phyloP scores from a whole-genome alignment of 2,329 filamentous ascomycete species.

The Arthrobotrys pseudoclavata region DNA sequence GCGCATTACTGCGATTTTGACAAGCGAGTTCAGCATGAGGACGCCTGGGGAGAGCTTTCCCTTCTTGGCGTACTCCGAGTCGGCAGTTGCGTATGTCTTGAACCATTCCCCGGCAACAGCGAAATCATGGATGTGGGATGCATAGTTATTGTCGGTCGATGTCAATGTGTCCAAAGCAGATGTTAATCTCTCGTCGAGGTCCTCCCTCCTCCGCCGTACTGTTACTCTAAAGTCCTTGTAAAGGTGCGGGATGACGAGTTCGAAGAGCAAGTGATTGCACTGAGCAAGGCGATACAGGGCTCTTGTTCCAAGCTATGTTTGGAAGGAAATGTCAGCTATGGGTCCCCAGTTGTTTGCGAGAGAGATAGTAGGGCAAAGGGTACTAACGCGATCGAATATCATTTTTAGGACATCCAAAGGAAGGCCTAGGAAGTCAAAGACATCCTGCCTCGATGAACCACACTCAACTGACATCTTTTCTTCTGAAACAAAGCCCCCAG shows the following conservation, averaged over 20 bases:
- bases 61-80: slow-evolving; percentile 58
- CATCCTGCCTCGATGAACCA: slow-evolving; percentile 48
- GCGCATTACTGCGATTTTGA: slow-evolving; percentile 58
- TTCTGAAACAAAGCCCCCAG: slow-evolving; percentile 33
- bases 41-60: slow-evolving; percentile 58
- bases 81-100: slow-evolving; percentile 55
- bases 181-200: slow-evolving; percentile 57
- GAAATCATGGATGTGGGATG: slow-evolving; percentile 57
- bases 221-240: slow-evolving; percentile 60
- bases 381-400: slow-evolving; percentile 59
- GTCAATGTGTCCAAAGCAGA: slow-evolving; percentile 57
- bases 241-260: slow-evolving; percentile 59
- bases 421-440: slow-evolving; percentile 58
- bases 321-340: neutral
- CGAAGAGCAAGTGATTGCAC: slow-evolving; percentile 58
- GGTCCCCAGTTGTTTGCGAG: neutral
- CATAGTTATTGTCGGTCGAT: slow-evolving; percentile 58
- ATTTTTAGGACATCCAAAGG: slow-evolving; percentile 59
- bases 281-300: slow-evolving; percentile 58
- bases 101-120: slow-evolving; percentile 60
- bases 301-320: slow-evolving; percentile 49
- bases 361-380: neutral
- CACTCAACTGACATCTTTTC: slow-evolving; percentile 56
- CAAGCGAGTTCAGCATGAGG: slow-evolving; percentile 60
- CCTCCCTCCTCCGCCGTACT: slow-evolving; percentile 54